phyloP scores from a whole-genome alignment of 768 basidiomycete species.

The Sistotremastrum niveocremeum region DNA sequence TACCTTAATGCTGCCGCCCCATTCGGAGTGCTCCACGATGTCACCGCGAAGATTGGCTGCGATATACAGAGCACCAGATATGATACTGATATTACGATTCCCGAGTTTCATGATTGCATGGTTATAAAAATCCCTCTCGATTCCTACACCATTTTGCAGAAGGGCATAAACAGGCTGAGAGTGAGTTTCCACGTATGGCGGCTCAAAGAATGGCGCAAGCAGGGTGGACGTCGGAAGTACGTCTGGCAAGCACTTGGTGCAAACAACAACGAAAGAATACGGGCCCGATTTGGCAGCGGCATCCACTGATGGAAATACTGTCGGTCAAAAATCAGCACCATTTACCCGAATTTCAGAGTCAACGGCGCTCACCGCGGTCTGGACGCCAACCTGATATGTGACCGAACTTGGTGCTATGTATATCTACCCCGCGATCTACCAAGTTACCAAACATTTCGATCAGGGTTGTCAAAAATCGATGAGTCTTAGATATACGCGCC shows the following conservation, averaged over 20 bases:
- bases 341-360: slow-evolving; percentile 2
- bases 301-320: slow-evolving; percentile 43
- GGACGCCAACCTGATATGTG: slow-evolving; percentile 45
- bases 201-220: slow-evolving; percentile 39
- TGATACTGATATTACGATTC: slow-evolving; percentile 16
- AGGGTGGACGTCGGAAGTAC: slow-evolving; percentile 40
- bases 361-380: slow-evolving; percentile 35
- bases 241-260: slow-evolving; percentile 65
- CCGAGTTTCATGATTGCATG: slow-evolving; percentile 27
- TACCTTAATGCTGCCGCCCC: too few relatives aligned
- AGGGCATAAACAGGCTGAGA: slow-evolving; percentile 47
- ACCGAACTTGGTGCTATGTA: slow-evolving; percentile 50
- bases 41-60: slow-evolving; percentile 5
- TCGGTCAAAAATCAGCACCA: background rate
- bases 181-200: slow-evolving; percentile 30
- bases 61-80: slow-evolving; percentile 9
- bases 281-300: slow-evolving; percentile 42
- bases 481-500: slow-evolving; percentile 18
- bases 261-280: slow-evolving; percentile 53
- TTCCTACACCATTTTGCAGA: slow-evolving; percentile 60
- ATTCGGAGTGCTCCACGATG: slow-evolving; percentile 1
- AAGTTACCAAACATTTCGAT: slow-evolving; percentile 1
- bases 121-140: slow-evolving; percentile 52
- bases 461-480: background rate
- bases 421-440: slow-evolving; percentile 37